Evolutionary conservation across 805 yeast species (phyloP).

Genomic region (Metschnikowia lunata): DNA sequence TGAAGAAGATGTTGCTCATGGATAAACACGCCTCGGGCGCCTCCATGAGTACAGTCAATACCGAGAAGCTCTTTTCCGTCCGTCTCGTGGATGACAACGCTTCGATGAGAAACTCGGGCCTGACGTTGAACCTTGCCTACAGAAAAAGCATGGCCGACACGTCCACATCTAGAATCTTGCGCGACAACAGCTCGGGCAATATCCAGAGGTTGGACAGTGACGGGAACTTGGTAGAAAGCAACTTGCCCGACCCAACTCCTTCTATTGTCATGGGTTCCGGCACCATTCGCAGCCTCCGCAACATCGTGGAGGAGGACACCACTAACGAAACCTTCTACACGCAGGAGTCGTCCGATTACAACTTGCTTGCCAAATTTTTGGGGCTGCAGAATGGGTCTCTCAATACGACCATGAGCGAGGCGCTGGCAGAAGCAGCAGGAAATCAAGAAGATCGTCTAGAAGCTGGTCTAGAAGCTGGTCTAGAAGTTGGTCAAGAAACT

Average conservation of each 20-base stretch:
- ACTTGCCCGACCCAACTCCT: conserved; percentile 1
- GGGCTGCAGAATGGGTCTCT: conserved; percentile 7
- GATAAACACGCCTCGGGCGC: conserved; percentile 43
- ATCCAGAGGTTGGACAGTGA: conserved; percentile 43
- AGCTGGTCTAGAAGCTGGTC: neutral
- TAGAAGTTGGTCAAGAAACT: neutral
- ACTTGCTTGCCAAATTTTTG: conserved; percentile 15
- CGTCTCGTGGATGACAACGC: conserved; percentile 59
- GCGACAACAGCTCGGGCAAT: conserved; percentile 30
- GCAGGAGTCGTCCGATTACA: conserved; percentile 15
- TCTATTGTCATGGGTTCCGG: conserved; percentile 12
- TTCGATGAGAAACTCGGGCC: conserved; percentile 27
- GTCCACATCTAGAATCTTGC: neutral
- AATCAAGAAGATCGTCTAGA: neutral
- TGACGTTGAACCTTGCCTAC: neutral
- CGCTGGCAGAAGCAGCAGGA: too few relatives aligned
- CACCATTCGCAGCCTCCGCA: conserved; percentile 9
- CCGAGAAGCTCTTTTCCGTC: conserved; percentile 77
- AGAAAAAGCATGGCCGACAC: neutral
- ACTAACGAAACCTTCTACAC: conserved; percentile 9
- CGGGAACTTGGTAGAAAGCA: conserved; percentile 35
- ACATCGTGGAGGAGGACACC: conserved; percentile 14
- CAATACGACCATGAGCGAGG: conserved; percentile 1
- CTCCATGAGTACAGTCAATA: conserved; percentile 79
- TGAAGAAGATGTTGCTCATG: conserved; percentile 12